These are phyloP conservation scores for Yarrowia alimentaria DNA, from an alignment of 805 yeast genomes.

Conservation along the genomic window DNA sequence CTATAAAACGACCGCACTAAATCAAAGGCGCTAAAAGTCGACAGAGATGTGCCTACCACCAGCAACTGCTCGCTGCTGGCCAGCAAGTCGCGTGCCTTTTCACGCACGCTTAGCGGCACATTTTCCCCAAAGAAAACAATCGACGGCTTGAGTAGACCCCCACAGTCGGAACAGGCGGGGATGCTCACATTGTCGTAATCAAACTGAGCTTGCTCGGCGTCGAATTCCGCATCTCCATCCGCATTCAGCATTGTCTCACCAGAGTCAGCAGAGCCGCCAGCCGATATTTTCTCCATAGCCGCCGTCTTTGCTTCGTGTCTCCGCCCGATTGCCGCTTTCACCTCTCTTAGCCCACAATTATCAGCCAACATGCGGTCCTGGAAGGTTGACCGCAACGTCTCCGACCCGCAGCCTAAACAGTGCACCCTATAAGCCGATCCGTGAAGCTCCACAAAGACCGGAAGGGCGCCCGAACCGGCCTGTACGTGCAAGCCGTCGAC, in stretches of 20 bases:
- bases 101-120: conserved; percentile 82
- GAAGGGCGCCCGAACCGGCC: background rate
- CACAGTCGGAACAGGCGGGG: conserved; percentile 45
- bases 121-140: conserved; percentile 94
- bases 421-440: conserved; percentile 20
- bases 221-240: conserved; percentile 18
- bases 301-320: too few species aligned
- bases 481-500: conserved; percentile 15
- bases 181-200: conserved; percentile 10
- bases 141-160: conserved; percentile 83
- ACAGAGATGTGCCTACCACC: conserved; percentile 9
- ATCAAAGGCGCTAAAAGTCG: conserved; percentile 13
- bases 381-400: background rate
- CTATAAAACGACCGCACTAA: conserved; percentile 8
- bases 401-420: conserved; percentile 1
- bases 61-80: background rate
- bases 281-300: too few species aligned
- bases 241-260: conserved; percentile 6
- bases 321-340: too few species aligned
- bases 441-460: conserved; percentile 13
- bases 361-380: background rate
- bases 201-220: background rate
- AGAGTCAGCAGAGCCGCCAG: background rate
- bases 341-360: conserved; percentile 1
- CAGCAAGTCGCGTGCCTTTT: background rate